A percentile compares a stretch with the other conserved stretches of the same genome.
Evolutionary conservation across 805 yeast genomes (phyloP).

Genomic region (Pichia thaimueangensis): DNA sequence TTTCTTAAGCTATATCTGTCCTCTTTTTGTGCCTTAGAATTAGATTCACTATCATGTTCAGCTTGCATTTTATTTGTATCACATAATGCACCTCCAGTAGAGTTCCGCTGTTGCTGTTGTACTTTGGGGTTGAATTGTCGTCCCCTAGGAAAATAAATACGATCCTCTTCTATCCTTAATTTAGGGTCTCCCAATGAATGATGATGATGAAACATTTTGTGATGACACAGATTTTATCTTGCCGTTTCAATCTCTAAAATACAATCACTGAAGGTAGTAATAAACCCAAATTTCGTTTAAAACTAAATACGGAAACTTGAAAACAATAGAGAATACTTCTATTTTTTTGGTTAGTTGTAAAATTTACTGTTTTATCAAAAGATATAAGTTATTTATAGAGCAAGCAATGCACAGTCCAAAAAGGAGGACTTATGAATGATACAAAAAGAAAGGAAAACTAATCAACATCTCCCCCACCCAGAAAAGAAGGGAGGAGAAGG

Average conservation of each 20-base stretch:
- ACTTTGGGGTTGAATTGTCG: background rate
- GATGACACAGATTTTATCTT: background rate
- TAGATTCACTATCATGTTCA: background rate
- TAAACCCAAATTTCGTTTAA: no score
- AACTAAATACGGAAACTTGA: no score
- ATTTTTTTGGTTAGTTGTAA: no score
- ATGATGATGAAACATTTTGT: no score
- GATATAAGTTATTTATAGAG: background rate
- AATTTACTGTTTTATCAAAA: no score
- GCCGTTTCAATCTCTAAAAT: no score
- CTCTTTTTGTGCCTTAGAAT: conserved; percentile 10
- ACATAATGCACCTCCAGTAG: background rate
- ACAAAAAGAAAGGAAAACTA: no score
- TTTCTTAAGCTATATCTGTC: conserved; percentile 22
- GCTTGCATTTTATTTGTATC: background rate
- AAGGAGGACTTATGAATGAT: no score
- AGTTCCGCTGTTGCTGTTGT: background rate
- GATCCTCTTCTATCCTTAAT: conserved; percentile 1
- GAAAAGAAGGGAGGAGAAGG: no score
- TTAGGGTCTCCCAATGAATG: background rate
- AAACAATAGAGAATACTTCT: no score
- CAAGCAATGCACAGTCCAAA: background rate
- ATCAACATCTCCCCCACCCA: background rate
- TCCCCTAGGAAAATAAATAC: background rate
- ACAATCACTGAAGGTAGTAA: no score